Evolutionary conservation across 768 basidiomycete genomes (phyloP).

Genomic region (Exsudoporus frostii): DNA sequence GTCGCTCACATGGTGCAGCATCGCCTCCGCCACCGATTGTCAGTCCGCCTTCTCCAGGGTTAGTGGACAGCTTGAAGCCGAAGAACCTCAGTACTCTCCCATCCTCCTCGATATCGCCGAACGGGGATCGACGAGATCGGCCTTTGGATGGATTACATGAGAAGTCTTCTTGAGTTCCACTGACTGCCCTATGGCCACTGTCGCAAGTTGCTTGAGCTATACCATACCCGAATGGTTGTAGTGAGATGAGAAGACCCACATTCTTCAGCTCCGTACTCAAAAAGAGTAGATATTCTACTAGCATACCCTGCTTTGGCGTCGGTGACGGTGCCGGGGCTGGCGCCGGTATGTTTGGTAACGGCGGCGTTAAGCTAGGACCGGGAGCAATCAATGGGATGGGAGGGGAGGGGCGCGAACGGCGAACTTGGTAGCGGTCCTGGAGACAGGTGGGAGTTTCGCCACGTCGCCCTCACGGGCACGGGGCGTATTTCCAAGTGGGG

Average conservation of each 20-base stretch:
- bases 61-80: slow-evolving; percentile 43
- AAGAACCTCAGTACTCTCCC: slow-evolving; percentile 37
- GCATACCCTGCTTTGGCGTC: slow-evolving; percentile 58
- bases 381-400: not conserved
- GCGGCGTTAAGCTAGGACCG: slow-evolving; percentile 2
- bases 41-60: slow-evolving; percentile 15
- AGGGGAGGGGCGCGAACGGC: slow-evolving; percentile 1
- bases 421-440: slow-evolving; percentile 8
- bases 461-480: slow-evolving; percentile 42
- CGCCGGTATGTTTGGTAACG: not conserved
- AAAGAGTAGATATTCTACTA: slow-evolving; percentile 56
- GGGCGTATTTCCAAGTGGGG: slow-evolving; percentile 62
- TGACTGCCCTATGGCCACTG: slow-evolving; percentile 35
- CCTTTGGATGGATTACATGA: slow-evolving; percentile 37
- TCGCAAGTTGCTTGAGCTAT: slow-evolving; percentile 45
- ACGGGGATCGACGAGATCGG: slow-evolving; percentile 43
- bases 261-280: slow-evolving; percentile 52
- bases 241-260: slow-evolving; percentile 40
- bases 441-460: slow-evolving; percentile 8
- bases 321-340: slow-evolving; percentile 14
- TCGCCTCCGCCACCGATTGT: slow-evolving; percentile 37
- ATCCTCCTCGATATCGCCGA: slow-evolving; percentile 52
- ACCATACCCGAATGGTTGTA: not conserved
- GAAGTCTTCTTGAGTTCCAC: slow-evolving; percentile 36
- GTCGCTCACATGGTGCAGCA: slow-evolving; percentile 46